A percentile compares a stretch with the other conserved stretches of the same genome.
These are phyloP conservation scores for Cystobasidium pallidum DNA, from an alignment of 1,284 basidiomycete species.

Conservation along the genomic window DNA sequence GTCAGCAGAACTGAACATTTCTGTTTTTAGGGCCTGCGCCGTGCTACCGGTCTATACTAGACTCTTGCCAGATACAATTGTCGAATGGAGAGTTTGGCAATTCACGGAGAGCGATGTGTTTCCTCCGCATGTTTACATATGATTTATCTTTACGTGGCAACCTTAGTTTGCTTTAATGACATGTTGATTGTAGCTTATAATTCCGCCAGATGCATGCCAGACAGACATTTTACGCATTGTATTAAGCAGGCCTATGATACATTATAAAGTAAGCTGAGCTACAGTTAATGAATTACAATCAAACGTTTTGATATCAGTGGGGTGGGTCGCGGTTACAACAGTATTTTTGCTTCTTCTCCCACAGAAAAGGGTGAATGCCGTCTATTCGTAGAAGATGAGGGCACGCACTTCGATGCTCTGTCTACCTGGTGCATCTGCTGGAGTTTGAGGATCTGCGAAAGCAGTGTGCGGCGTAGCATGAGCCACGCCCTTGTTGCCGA, in stretches of 20 bases:
- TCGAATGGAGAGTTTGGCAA: no score
- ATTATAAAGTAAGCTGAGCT: background rate
- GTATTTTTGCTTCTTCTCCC: no score
- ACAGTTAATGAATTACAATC: background rate
- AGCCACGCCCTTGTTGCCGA: constrained; percentile 55
- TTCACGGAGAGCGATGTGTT: no score
- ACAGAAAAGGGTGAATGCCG: background rate
- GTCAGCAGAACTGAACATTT: no score
- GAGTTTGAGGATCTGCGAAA: constrained; percentile 64
- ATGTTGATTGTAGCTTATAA: constrained; percentile 14
- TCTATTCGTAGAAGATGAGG: constrained; percentile 63
- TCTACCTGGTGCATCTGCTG: constrained; percentile 61
- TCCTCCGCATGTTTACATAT: no score
- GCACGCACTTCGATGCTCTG: constrained; percentile 67
- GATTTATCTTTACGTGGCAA: background rate
- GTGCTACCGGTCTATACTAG: constrained; percentile 37
- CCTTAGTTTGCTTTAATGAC: background rate
- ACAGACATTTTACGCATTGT: background rate
- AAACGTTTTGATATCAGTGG: no score
- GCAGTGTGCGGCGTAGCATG: constrained; percentile 66
- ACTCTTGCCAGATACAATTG: background rate
- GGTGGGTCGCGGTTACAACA: no score
- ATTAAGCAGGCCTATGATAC: background rate
- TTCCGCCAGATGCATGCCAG: background rate
- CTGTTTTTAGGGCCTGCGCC: constrained; percentile 17